Base-by-base conservation (phyloP, 106 monocot genomes). In the Dioscorea alata region DNA sequence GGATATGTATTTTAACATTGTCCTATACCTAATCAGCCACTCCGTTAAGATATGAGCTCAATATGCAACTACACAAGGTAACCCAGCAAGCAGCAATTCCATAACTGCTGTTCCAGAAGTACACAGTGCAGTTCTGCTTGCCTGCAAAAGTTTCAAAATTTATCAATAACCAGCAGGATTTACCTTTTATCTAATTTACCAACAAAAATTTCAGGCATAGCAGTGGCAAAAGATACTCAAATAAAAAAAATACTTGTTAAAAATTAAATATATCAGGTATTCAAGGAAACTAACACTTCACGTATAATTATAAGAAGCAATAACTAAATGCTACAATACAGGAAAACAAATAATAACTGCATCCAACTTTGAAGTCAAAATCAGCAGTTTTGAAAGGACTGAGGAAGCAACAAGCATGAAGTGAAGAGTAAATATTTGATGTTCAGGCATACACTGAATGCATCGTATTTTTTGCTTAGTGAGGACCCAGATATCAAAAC, bases 41-140 rank as follows among this genome's bases (percentile, higher is more conserved):
- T 99, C 97, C 15, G 97, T 99, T 67, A 99, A 73, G 51, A 90
- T 70, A 80, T 99, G 92, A 57, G 92, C 97, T 60, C 77, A 75
- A 75, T 99, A 99, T 71, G 92, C 84, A 73, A 99, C 89, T 24
- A 92, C 78, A 79, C 85, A 86, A 25, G 97, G 92, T 17, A 99
- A 33, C 23, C 78, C 71, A 54, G 90, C 87, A 69, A 99, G 87
- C 70, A 78, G 83, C 53, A 99, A 63, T 57, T 99, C 97, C 83
- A 93, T 75, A 53, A 90, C 87, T 73, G 92, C 87, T 61, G 97
- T 83, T 13, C 92, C 97, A 54, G 97, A 99, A 71, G 92, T 83
- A 68, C 87, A 93, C 61, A 99, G 68, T 59, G 92, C 97, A 75
- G 79, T 87, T 65, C 28, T 87, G 76, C 97, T 99, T 59, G 87